Evolutionary conservation across 2,329 filamentous ascomycete genomes (phyloP).

Genomic region (Pseudocercospora fijiensis): DNA sequence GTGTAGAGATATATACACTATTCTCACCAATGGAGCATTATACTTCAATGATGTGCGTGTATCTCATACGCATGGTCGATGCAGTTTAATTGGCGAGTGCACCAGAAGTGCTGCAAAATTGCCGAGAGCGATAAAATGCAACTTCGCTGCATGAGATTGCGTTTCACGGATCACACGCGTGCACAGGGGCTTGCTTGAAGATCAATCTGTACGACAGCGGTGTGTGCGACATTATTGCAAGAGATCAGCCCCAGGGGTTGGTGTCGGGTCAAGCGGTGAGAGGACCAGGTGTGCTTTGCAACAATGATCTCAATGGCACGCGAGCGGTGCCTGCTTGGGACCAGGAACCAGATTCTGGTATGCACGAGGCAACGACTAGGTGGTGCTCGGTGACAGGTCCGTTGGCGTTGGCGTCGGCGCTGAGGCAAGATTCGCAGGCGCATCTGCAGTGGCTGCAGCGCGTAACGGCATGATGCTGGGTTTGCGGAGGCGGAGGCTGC

Average conservation of each 20-base stretch:
- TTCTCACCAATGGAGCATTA: not conserved
- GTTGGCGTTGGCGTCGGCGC: not conserved
- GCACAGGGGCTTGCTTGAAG: constrained; percentile 1
- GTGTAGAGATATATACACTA: not conserved
- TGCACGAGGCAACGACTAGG: not conserved
- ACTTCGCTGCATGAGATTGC: not conserved
- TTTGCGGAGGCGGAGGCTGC: not conserved
- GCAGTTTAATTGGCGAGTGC: not conserved
- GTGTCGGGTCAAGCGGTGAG: not conserved
- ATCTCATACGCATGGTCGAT: not conserved
- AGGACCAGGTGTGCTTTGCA: not conserved
- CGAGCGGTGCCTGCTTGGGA: not conserved
- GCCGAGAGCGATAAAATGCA: not conserved
- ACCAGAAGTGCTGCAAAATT: not conserved
- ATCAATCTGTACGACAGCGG: constrained; percentile 1
- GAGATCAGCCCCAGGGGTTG: not conserved
- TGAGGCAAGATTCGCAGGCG: not conserved
- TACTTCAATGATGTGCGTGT: not conserved
- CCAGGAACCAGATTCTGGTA: not conserved
- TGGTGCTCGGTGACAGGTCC: not conserved
- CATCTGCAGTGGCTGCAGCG: not conserved
- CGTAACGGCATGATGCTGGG: not conserved
- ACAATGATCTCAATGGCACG: not conserved
- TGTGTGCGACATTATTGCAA: not conserved
- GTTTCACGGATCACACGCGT: not conserved